Evolutionary conservation across 768 basidiomycete species (phyloP).

Genomic region (Rubroboletus pulcherrimus): DNA sequence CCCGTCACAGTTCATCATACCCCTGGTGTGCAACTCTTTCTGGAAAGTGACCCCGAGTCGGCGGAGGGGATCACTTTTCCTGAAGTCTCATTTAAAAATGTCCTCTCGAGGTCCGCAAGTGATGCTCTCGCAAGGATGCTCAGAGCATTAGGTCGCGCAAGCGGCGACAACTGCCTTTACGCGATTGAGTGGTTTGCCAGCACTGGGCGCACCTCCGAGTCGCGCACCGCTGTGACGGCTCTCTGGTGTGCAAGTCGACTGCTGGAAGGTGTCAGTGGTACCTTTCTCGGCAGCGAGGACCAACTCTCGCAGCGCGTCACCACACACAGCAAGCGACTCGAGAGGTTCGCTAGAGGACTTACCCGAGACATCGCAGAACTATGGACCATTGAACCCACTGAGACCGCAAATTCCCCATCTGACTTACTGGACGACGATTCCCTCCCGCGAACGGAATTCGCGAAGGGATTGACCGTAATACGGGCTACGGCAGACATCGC

Average conservation of each 20-base stretch:
- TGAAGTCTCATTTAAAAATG: slow-evolving; percentile 51
- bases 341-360: slow-evolving; percentile 62
- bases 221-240: slow-evolving; percentile 56
- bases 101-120: slow-evolving; percentile 48
- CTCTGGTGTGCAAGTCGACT: slow-evolving; percentile 82
- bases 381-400: slow-evolving; percentile 54
- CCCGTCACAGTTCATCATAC: slow-evolving; percentile 43
- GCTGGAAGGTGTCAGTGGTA: slow-evolving; percentile 63
- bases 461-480: slow-evolving; percentile 61
- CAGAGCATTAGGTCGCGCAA: slow-evolving; percentile 62
- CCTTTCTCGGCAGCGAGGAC: slow-evolving; percentile 37
- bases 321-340: slow-evolving; percentile 44
- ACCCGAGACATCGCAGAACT: slow-evolving; percentile 63
- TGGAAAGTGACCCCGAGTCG: slow-evolving; percentile 47
- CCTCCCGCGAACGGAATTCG: slow-evolving; percentile 51
- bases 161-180: slow-evolving; percentile 65
- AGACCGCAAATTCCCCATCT: slow-evolving; percentile 19
- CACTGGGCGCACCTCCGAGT: slow-evolving; percentile 44
- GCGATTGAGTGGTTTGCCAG: slow-evolving; percentile 81
- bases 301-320: slow-evolving; percentile 1
- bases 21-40: slow-evolving; percentile 50
- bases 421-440: slow-evolving; percentile 30
- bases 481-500: slow-evolving; percentile 54
- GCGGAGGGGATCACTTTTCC: slow-evolving; percentile 49
- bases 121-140: slow-evolving; percentile 69